Conservation (phyloP, 1,284 basidiomycete genomes). For the Limonomyces culmigenus region DNA sequence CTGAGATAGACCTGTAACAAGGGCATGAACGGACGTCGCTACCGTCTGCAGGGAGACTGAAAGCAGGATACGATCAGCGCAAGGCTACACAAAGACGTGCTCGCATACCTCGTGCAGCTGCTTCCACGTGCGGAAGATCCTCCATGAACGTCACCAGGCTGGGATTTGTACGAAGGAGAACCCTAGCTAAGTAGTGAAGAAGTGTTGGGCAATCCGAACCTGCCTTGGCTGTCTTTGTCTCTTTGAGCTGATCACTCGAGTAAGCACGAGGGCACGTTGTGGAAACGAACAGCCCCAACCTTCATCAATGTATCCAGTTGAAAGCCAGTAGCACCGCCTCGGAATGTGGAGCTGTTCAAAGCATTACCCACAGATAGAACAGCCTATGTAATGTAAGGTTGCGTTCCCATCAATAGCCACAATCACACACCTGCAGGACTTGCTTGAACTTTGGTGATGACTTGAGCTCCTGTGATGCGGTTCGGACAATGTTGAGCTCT, state of each 20-base stretch:
- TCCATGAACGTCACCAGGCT: conserved; percentile 59
- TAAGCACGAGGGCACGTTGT: conserved; percentile 1
- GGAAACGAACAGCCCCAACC: conserved; percentile 24
- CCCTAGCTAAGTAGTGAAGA: conserved; percentile 69
- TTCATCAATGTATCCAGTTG: conserved; percentile 68
- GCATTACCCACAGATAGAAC: conserved; percentile 70
- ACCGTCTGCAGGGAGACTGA: conserved; percentile 58
- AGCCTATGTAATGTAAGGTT: conserved; percentile 31
- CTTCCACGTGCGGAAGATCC: conserved; percentile 68
- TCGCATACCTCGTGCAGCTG: conserved; percentile 57
- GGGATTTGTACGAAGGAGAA: conserved; percentile 57
- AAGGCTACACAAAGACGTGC: not conserved
- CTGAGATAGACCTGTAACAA: conserved; percentile 40
- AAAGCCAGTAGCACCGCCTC: conserved; percentile 75
- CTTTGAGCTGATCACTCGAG: conserved; percentile 41
- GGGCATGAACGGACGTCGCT: conserved; percentile 35
- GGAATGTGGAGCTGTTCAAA: conserved; percentile 68
- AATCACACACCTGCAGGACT: conserved; percentile 47
- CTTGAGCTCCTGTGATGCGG: conserved; percentile 64
- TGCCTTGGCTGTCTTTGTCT: conserved; percentile 63
- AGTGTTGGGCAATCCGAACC: conserved; percentile 65
- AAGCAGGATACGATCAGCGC: not conserved
- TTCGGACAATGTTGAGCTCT: conserved; percentile 62
- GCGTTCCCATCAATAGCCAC: too few relatives aligned
- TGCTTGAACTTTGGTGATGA: conserved; percentile 49